phyloP scores from a whole-genome alignment of 192 early-diverging fungal species.

The Coemansia sp. region DNA sequence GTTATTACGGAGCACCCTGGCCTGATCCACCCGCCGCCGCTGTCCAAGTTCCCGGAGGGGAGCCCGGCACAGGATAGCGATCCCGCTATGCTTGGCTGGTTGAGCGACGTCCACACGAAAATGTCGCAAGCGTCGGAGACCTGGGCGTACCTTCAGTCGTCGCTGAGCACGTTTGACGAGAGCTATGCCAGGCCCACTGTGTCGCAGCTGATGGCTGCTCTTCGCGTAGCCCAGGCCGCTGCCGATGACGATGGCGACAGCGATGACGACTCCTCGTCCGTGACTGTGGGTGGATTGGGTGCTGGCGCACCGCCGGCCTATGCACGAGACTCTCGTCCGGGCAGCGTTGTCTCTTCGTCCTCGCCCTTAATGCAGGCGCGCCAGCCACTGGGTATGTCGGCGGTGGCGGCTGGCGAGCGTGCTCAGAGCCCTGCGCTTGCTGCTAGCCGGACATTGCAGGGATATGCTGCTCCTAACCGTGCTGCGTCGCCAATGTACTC shows the following conservation, averaged over 20 bases:
- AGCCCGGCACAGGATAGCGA: slow-evolving; percentile 7
- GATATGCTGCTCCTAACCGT: slow-evolving; percentile 12
- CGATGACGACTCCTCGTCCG: background rate
- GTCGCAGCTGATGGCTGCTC: slow-evolving; percentile 25
- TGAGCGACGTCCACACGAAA: slow-evolving; percentile 14
- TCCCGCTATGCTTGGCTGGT: slow-evolving; percentile 16
- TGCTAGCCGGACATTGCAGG: background rate
- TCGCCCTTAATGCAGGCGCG: slow-evolving; percentile 25
- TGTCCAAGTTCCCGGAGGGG: background rate
- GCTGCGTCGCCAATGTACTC: slow-evolving; percentile 12
- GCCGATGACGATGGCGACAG: slow-evolving; percentile 17
- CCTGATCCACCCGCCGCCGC: slow-evolving; percentile 5
- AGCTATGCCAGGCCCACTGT: slow-evolving; percentile 10
- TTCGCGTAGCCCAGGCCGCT: slow-evolving; percentile 14
- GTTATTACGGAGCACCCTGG: slow-evolving; percentile 25
- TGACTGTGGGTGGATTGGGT: slow-evolving; percentile 2
- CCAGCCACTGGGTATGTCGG: background rate
- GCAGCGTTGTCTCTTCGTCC: slow-evolving; percentile 17
- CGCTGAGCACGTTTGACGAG: slow-evolving; percentile 2
- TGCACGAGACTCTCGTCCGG: slow-evolving; percentile 9
- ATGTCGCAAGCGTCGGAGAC: slow-evolving; percentile 31
- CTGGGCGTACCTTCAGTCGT: slow-evolving; percentile 33
- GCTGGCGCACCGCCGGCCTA: background rate
- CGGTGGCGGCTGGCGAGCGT: background rate
- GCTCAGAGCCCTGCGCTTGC: slow-evolving; percentile 19